phyloP scores from a whole-genome alignment of 192 early-diverging fungal genomes.

The Backusella macrospora region DNA sequence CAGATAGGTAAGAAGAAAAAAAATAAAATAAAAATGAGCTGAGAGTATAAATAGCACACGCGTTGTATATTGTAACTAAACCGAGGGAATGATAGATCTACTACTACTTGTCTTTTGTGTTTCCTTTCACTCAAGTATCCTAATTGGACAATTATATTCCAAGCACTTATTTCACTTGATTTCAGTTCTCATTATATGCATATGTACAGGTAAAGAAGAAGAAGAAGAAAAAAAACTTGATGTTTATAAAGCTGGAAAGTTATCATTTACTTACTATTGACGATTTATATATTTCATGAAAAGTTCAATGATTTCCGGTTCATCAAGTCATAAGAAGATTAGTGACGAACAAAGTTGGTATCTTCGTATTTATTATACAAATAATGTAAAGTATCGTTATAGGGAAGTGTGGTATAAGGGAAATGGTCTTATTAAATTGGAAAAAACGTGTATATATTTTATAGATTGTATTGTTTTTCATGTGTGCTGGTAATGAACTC shows the following conservation, averaged over 20 bases:
- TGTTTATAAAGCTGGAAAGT: background rate
- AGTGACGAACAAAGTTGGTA: conserved; percentile 72
- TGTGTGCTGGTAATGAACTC: conserved; percentile 91
- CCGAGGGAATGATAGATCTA: conserved; percentile 54
- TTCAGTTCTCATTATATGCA: conserved; percentile 98
- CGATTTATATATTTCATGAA: background rate
- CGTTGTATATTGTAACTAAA: too few species aligned
- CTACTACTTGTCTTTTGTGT: conserved; percentile 90
- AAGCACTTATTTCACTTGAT: conserved; percentile 90
- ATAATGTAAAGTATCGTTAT: conserved; percentile 58
- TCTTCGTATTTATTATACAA: conserved; percentile 90
- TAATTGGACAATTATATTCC: conserved; percentile 73
- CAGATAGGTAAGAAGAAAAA: conserved; percentile 69
- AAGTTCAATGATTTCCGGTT: conserved; percentile 81
- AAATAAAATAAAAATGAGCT: background rate
- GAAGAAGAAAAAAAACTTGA: conserved; percentile 14
- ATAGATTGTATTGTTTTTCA: conserved; percentile 81
- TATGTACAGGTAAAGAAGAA: conserved; percentile 81
- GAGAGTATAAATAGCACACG: too few species aligned
- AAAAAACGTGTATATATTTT: background rate
- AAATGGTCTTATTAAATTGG: background rate
- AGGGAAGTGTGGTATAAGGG: background rate
- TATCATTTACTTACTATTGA: background rate
- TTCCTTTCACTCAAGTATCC: conserved; percentile 77
- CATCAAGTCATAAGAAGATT: conserved; percentile 90